phyloP scores from a whole-genome alignment of 2,329 filamentous ascomycete genomes.

The Aspergillus luchuensis region DNA sequence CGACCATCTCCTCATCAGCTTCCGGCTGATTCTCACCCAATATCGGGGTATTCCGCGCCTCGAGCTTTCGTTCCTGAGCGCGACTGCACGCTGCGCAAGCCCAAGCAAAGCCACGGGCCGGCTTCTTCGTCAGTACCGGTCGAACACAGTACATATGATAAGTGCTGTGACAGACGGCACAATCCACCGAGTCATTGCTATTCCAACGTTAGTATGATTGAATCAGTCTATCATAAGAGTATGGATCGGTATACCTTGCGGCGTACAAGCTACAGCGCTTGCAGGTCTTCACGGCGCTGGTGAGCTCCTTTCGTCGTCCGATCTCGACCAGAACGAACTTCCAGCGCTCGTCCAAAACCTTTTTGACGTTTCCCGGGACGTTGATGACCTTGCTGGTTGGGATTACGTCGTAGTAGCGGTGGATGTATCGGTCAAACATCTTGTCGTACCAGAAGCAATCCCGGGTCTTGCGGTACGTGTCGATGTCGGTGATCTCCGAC shows the following conservation, averaged over 20 bases:
- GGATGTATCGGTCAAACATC: slow-evolving; percentile 96
- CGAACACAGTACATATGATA: slow-evolving; percentile 99
- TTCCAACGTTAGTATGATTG: slow-evolving; percentile 18
- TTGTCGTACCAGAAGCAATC: slow-evolving; percentile 98
- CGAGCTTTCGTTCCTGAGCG: slow-evolving; percentile 89
- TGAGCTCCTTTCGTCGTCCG: slow-evolving; percentile 90
- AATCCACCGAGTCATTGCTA: slow-evolving; percentile 93
- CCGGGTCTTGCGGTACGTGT: slow-evolving; percentile 78
- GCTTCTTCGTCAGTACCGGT: slow-evolving; percentile 90
- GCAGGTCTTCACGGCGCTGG: slow-evolving; percentile 92
- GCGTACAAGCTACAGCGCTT: slow-evolving; percentile 90
- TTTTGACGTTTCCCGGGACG: slow-evolving; percentile 91
- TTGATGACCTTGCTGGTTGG: slow-evolving; percentile 92
- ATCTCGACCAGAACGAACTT: slow-evolving; percentile 94
- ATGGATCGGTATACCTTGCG: slow-evolving; percentile 65
- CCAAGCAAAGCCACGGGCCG: slow-evolving; percentile 96
- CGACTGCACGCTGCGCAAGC: slow-evolving; percentile 94
- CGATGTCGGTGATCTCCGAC: slow-evolving; percentile 78
- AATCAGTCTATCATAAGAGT: not conserved
- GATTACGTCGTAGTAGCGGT: slow-evolving; percentile 96
- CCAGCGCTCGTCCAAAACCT: slow-evolving; percentile 93
- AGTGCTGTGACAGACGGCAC: slow-evolving; percentile 88
- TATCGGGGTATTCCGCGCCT: slow-evolving; percentile 83
- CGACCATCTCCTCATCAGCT: slow-evolving; percentile 65
- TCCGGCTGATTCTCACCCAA: slow-evolving; percentile 58